Evolutionary conservation across 2,329 filamentous ascomycete genomes (phyloP).

Genomic region (Nannizziopsis arthrosporioides): DNA sequence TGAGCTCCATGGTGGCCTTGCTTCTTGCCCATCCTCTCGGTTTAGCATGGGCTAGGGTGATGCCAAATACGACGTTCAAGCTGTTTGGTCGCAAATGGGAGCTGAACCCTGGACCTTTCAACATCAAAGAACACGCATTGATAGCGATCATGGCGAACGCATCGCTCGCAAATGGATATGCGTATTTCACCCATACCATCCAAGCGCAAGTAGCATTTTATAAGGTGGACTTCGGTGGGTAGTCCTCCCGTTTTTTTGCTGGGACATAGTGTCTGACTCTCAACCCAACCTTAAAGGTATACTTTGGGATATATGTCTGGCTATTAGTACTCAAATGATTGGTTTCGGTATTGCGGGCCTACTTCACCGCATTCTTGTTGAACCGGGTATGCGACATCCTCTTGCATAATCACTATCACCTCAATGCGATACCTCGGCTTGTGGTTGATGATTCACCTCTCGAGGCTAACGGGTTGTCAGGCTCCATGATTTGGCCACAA

Average conservation of each 20-base stretch:
- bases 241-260: background rate
- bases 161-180: slow-evolving; percentile 47
- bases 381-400: slow-evolving; percentile 18
- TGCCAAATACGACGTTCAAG: slow-evolving; percentile 29
- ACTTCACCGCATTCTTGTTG: slow-evolving; percentile 49
- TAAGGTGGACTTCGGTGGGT: slow-evolving; percentile 51
- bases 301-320: slow-evolving; percentile 53
- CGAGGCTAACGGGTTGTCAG: slow-evolving; percentile 18
- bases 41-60: slow-evolving; percentile 28
- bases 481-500: slow-evolving; percentile 62
- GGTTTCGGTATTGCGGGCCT: slow-evolving; percentile 60
- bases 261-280: background rate
- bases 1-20: slow-evolving; percentile 52
- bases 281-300: slow-evolving; percentile 28
- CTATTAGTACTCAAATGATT: slow-evolving; percentile 56
- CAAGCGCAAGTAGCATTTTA: slow-evolving; percentile 62
- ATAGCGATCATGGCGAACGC: slow-evolving; percentile 50
- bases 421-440: too few relatives aligned
- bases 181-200: slow-evolving; percentile 64
- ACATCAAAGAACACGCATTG: slow-evolving; percentile 38
- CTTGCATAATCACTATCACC: too few relatives aligned
- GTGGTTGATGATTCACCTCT: too few relatives aligned
- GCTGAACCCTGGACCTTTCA: slow-evolving; percentile 36
- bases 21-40: slow-evolving; percentile 48
- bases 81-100: slow-evolving; percentile 30